Conservation (phyloP, 352 stramenopile genomes). For the Plasmopara muralis region DNA sequence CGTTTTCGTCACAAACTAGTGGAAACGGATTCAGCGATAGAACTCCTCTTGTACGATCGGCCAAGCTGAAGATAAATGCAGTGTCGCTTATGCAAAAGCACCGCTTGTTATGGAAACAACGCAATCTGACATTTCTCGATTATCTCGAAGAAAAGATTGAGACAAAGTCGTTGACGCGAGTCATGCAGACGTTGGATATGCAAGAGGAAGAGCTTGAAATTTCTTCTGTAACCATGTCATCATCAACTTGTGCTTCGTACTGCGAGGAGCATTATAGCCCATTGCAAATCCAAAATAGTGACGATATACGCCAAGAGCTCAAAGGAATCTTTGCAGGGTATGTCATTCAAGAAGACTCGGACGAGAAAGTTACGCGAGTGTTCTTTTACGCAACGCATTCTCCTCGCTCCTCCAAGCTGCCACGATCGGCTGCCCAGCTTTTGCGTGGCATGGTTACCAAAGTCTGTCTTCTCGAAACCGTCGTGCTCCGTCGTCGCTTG, state of each 20-base stretch:
- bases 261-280: constrained; percentile 14
- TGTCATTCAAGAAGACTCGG: constrained; percentile 49
- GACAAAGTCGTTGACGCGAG: constrained; percentile 47
- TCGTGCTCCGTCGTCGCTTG: constrained; percentile 47
- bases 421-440: constrained; percentile 34
- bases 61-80: constrained; percentile 44
- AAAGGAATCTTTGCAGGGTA: constrained; percentile 48
- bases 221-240: constrained; percentile 17
- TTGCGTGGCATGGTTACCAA: constrained; percentile 40
- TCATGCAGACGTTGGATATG: constrained; percentile 53
- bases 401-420: constrained; percentile 17
- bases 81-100: constrained; percentile 51
- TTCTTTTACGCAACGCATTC: constrained; percentile 54
- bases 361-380: constrained; percentile 50
- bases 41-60: constrained; percentile 14
- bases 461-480: constrained; percentile 29
- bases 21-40: background rate
- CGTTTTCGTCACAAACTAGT: constrained; percentile 8
- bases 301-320: constrained; percentile 18
- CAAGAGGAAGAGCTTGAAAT: constrained; percentile 28
- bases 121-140: constrained; percentile 53
- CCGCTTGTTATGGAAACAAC: constrained; percentile 36
- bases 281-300: constrained; percentile 13
- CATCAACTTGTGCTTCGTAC: constrained; percentile 17
- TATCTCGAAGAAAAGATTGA: constrained; percentile 50